Percentiles rank a stretch among this genome's conserved stretches.
Evolutionary conservation across 139 green algal genomes (phyloP).

Genomic region (Haematococcus lacustris): DNA sequence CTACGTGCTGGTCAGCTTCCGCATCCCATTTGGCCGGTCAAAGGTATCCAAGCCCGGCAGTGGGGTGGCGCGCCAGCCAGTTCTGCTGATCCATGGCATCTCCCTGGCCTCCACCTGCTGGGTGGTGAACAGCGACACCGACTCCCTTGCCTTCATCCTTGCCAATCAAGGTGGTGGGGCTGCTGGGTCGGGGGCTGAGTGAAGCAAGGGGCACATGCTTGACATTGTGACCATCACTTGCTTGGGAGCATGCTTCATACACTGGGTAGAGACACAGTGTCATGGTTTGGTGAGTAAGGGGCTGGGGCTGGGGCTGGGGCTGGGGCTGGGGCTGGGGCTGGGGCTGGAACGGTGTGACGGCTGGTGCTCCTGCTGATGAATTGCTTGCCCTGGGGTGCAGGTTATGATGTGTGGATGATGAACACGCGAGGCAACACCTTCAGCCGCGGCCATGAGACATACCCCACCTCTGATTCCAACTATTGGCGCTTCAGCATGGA

Average conservation of each 20-base stretch:
- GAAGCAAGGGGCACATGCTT: not conserved
- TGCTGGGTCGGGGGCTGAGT: not conserved
- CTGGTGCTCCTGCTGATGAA: not conserved
- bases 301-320: too few species aligned
- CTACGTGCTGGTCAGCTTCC: slow-evolving; percentile 33
- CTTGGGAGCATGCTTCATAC: not conserved
- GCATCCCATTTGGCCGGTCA: slow-evolving; percentile 11
- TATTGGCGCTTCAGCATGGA: slow-evolving; percentile 28
- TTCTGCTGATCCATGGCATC: slow-evolving; percentile 76
- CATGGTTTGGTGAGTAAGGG: too few species aligned
- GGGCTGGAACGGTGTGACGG: too few species aligned
- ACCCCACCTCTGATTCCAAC: slow-evolving; percentile 4
- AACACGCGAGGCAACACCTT: slow-evolving; percentile 56
- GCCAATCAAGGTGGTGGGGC: slow-evolving; percentile 46
- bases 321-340: too few species aligned
- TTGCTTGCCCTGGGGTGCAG: slow-evolving; percentile 12
- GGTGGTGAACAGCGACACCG: slow-evolving; percentile 51
- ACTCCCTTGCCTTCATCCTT: slow-evolving; percentile 72
- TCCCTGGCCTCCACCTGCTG: slow-evolving; percentile 62
- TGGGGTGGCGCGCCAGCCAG: slow-evolving; percentile 17
- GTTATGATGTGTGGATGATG: slow-evolving; percentile 61
- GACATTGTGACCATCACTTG: not conserved
- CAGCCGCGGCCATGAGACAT: slow-evolving; percentile 20
- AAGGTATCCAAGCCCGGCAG: not conserved
- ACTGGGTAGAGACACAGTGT: not conserved